These are phyloP conservation scores for Dryadomyces sulphureus DNA, from an alignment of 2,329 filamentous ascomycete genomes.

Conservation along the genomic window DNA sequence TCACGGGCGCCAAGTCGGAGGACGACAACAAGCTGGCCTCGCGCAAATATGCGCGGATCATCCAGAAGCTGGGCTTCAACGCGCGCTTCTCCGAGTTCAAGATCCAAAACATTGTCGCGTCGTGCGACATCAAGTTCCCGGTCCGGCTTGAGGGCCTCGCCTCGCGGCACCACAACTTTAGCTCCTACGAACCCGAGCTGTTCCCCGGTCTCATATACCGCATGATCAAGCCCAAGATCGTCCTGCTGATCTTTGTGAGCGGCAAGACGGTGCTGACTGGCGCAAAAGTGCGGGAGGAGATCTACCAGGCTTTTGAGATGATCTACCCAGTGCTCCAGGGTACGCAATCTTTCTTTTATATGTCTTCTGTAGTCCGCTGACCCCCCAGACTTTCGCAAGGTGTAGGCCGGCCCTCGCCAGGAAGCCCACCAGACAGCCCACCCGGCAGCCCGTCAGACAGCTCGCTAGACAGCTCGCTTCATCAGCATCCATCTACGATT, in stretches of 20 bases:
- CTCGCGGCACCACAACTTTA: constrained; percentile 97
- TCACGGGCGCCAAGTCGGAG: constrained; percentile 71
- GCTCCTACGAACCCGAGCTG: constrained; percentile 93
- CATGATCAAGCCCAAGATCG: constrained; percentile 99
- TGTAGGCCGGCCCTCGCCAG: constrained; percentile 20
- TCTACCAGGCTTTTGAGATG: constrained; percentile 92
- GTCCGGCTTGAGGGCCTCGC: constrained; percentile 93
- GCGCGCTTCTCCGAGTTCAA: constrained; percentile 99
- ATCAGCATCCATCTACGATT: neutral
- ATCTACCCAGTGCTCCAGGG: constrained; percentile 92
- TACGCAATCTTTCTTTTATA: too few species aligned
- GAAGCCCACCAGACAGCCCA: neutral
- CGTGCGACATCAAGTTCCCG: constrained; percentile 98
- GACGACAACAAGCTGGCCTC: constrained; percentile 95
- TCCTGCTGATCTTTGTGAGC: constrained; percentile 92
- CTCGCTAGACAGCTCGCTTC: too few species aligned
- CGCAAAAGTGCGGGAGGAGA: constrained; percentile 95
- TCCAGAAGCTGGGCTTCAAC: constrained; percentile 98
- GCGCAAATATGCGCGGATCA: constrained; percentile 96
- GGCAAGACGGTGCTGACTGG: constrained; percentile 97
- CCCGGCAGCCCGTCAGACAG: too few species aligned
- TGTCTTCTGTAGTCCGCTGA: constrained; percentile 10
- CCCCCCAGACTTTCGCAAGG: constrained; percentile 39
- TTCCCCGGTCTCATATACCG: constrained; percentile 99
- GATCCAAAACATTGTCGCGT: constrained; percentile 98